phyloP scores from a whole-genome alignment of 2,329 filamentous ascomycete genomes.

The Paraconiothyrium sp. region DNA sequence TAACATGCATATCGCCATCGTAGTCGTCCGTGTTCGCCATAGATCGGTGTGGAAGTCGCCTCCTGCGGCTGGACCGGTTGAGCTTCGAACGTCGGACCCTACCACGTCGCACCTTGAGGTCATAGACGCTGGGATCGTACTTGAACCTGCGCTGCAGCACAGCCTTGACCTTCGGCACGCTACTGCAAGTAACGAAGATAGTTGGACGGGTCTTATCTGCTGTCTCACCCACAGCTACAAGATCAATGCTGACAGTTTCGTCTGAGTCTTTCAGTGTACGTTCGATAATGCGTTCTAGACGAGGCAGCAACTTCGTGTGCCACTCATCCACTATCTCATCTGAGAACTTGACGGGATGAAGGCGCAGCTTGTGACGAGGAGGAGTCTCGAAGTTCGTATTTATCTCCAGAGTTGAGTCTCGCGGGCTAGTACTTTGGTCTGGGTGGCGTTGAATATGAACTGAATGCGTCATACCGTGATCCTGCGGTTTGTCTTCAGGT shows the following conservation, averaged over 20 bases:
- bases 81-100: conserved; percentile 71
- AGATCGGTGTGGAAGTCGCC: conserved; percentile 48
- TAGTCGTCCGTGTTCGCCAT: conserved; percentile 51
- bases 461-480: conserved; percentile 16
- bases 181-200: conserved; percentile 79
- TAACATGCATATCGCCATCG: conserved; percentile 53
- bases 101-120: conserved; percentile 76
- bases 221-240: conserved; percentile 77
- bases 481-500: conserved; percentile 31
- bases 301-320: conserved; percentile 75
- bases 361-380: conserved; percentile 46
- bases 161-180: conserved; percentile 75
- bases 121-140: conserved; percentile 72
- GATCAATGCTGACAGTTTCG: conserved; percentile 80
- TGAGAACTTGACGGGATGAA: conserved; percentile 62
- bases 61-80: conserved; percentile 42
- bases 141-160: conserved; percentile 75
- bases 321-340: conserved; percentile 74
- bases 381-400: conserved; percentile 40
- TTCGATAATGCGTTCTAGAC: conserved; percentile 75
- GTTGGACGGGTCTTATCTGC: conserved; percentile 74
- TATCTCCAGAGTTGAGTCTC: conserved; percentile 47
- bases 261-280: conserved; percentile 76
- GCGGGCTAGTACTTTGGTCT: conserved; percentile 30
- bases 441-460: conserved; percentile 27